A percentile compares a stretch with the other conserved stretches of the same genome.
These are phyloP conservation scores for Boletus speciosus DNA, from an alignment of 768 basidiomycete genomes.

Conservation along the genomic window DNA sequence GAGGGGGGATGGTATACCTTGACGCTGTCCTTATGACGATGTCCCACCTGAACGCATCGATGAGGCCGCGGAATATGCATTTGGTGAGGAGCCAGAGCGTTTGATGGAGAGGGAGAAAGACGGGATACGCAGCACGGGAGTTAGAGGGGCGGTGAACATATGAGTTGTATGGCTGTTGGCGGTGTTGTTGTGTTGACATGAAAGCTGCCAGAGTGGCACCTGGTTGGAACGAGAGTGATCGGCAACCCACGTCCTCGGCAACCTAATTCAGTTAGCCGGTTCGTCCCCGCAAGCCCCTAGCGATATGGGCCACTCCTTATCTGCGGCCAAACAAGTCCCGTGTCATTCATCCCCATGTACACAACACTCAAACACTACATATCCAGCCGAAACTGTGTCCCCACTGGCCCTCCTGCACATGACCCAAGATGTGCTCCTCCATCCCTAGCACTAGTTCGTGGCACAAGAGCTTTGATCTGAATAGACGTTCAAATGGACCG, in stretches of 20 bases:
- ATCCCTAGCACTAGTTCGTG: not conserved
- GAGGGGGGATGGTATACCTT: constrained; percentile 42
- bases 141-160: constrained; percentile 20
- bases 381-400: not conserved
- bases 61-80: constrained; percentile 57
- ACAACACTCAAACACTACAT: not conserved
- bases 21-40: constrained; percentile 53
- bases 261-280: not conserved
- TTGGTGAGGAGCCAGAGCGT: constrained; percentile 56
- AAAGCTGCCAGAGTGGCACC: not conserved
- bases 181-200: constrained; percentile 27
- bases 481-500: not conserved
- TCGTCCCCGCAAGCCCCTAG: constrained; percentile 10
- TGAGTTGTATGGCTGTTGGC: not conserved
- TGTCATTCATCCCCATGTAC: not conserved
- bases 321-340: not conserved
- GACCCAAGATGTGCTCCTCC: constrained; percentile 3
- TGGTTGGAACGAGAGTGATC: not conserved
- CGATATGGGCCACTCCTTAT: not conserved
- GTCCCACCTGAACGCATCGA: constrained; percentile 75
- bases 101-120: constrained; percentile 62
- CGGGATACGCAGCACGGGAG: constrained; percentile 59
- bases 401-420: not conserved
- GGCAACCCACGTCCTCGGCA: constrained; percentile 4
- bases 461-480: not conserved